Evolutionary conservation across 2,329 filamentous ascomycete genomes (phyloP), one percentile per base, ranked within the genome.

Genomic region (Talaromyces rugulosus): DNA sequence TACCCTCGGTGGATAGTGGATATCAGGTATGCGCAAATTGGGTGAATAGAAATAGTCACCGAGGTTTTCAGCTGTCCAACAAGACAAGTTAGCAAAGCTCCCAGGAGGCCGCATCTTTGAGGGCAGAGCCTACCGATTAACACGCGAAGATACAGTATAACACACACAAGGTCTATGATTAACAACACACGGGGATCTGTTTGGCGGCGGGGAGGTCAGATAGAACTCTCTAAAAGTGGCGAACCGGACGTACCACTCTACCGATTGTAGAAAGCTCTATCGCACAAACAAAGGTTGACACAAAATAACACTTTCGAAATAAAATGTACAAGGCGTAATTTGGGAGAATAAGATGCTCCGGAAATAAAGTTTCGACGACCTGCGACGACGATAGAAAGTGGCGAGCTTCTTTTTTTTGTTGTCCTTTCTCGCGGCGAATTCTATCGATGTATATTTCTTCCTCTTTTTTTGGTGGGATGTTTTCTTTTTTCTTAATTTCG

Each of bases 361-460:
- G 23, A 47, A 47, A 6, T 6, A 47, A 47, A 33, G 36, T 8
- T 33, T 59, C 61, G 61, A 62, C 54, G 61, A 52, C 61, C 61
- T 59, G 61, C 61, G 61, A 62, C 61, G 56, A 59, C 34, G 61
- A 59, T 44, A 44, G 54, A 36, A 62, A 33, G 47, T 23, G 44
- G 44, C 44, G 40, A 18, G n/a, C 9, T 6, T 42, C 16, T 9
- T 7, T 23, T 11, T 47, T 18, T 27, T 47, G 18, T 23, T 47
- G 8, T 11, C 7, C 11, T 11, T 27, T 27, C 18, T 23, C 18
- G 6, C 40, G 40, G 40, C 40, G n/a, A 27, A 47, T 47, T 47
- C 23, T 47, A 47, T 47, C n/a, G 44, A 27, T 47, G 44, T 47
- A 47, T 47, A 4, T n/a, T 50, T 36, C 47, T 34, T 33, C 31